These are phyloP conservation scores for Quercus lobata DNA, from an alignment of 331 rosid genomes.

Conservation along the genomic window DNA sequence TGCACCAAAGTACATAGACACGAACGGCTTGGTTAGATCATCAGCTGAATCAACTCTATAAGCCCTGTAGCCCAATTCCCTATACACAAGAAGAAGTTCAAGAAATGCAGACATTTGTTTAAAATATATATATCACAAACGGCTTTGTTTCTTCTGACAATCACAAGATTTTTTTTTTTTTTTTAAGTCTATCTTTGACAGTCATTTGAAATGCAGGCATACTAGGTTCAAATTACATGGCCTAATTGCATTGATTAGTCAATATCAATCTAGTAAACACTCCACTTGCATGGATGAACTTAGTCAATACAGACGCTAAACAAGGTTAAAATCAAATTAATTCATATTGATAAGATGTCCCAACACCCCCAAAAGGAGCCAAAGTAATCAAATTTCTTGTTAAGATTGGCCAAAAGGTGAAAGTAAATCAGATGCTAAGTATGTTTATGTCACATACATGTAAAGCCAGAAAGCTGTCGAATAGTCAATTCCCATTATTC, in stretches of 20 bases:
- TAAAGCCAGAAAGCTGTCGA: constrained; percentile 77
- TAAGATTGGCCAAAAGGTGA: neutral
- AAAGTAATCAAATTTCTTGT: neutral
- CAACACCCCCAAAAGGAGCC: neutral
- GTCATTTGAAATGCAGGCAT: neutral
- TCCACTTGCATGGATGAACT: neutral
- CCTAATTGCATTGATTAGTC: neutral
- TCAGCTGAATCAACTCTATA: constrained; percentile 57
- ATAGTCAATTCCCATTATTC: constrained; percentile 83
- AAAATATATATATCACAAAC: neutral
- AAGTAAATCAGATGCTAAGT: neutral
- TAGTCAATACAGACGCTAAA: neutral
- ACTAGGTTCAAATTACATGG: neutral
- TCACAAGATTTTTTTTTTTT: neutral
- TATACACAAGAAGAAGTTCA: constrained; percentile 17
- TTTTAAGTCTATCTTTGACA: neutral
- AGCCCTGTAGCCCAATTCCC: constrained; percentile 77
- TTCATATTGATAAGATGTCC: neutral
- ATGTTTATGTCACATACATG: constrained; percentile 40
- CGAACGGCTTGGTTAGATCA: constrained; percentile 73
- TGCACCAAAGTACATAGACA: constrained; percentile 93
- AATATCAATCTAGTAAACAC: neutral
- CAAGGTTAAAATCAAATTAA: neutral
- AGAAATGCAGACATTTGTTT: neutral
- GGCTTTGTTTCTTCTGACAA: neutral